These are phyloP conservation scores for Lipomyces orientalis DNA, from an alignment of 805 yeast genomes.

Conservation along the genomic window DNA sequence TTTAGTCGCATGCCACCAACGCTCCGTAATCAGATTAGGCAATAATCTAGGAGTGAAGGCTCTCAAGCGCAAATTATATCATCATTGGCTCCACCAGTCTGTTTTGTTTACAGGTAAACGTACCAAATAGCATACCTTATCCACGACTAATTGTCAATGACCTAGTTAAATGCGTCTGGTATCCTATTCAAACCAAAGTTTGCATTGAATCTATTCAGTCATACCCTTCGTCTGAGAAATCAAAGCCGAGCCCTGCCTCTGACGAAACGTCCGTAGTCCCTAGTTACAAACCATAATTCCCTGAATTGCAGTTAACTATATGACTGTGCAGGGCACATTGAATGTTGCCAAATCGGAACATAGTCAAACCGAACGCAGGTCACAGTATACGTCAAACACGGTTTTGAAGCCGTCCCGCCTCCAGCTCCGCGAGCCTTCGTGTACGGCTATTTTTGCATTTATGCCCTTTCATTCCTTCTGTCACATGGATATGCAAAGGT, in stretches of 20 bases:
- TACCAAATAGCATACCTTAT: background rate
- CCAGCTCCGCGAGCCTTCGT: too few relatives aligned
- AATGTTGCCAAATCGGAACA: too few relatives aligned
- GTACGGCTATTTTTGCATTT: background rate
- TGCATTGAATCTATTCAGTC: too few relatives aligned
- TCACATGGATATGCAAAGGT: background rate
- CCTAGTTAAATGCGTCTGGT: background rate
- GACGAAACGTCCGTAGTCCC: background rate
- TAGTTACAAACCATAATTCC: background rate
- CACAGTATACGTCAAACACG: too few relatives aligned
- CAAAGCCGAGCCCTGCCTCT: too few relatives aligned
- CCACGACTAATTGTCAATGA: constrained; percentile 1
- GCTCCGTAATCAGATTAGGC: constrained; percentile 55
- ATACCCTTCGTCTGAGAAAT: background rate
- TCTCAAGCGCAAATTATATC: constrained; percentile 64
- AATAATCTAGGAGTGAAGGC: constrained; percentile 50
- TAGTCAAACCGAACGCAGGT: background rate
- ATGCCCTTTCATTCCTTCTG: background rate
- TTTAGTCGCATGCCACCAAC: constrained; percentile 49
- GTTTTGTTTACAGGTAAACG: background rate
- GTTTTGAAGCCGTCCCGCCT: too few relatives aligned
- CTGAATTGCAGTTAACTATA: background rate
- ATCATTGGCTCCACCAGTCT: constrained; percentile 46
- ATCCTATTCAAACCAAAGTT: too few relatives aligned
- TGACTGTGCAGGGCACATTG: background rate